phyloP scores from a whole-genome alignment of 2,329 filamentous ascomycete genomes.

The Teratosphaeria pseudoeucalypti region DNA sequence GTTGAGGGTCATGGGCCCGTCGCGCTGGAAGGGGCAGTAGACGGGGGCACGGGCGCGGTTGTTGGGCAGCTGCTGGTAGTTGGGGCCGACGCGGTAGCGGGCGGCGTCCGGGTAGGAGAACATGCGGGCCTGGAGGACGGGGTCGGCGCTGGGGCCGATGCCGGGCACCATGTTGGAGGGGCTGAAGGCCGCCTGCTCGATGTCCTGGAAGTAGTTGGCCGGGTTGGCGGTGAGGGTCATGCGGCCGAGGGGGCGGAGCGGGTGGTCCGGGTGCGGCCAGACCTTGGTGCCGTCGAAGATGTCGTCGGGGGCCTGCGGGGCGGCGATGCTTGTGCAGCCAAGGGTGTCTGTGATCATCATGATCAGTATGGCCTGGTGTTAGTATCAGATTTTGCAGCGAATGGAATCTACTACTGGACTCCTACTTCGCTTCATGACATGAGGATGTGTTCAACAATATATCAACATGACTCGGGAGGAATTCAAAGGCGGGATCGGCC shows the following conservation, averaged over 20 bases:
- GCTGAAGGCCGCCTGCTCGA: constrained; percentile 58
- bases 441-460: not conserved
- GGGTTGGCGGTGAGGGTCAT: constrained; percentile 44
- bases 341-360: not conserved
- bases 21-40: constrained; percentile 27
- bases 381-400: no score
- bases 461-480: no score
- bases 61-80: constrained; percentile 35
- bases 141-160: constrained; percentile 50
- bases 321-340: constrained; percentile 22
- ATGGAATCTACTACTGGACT: no score
- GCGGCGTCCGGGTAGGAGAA: constrained; percentile 33
- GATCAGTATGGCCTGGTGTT: no score
- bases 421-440: not conserved
- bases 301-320: constrained; percentile 37
- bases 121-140: constrained; percentile 50
- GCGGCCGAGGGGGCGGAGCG: constrained; percentile 32
- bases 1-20: constrained; percentile 27
- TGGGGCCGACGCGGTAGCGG: constrained; percentile 28
- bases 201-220: constrained; percentile 56
- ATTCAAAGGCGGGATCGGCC: no score
- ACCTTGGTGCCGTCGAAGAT: constrained; percentile 49
- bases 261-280: constrained; percentile 39
- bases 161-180: constrained; percentile 56
- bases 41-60: constrained; percentile 10